These are phyloP conservation scores for Knoxia roxburghii DNA, from an alignment of 257 asterid species.

Conservation along the genomic window DNA sequence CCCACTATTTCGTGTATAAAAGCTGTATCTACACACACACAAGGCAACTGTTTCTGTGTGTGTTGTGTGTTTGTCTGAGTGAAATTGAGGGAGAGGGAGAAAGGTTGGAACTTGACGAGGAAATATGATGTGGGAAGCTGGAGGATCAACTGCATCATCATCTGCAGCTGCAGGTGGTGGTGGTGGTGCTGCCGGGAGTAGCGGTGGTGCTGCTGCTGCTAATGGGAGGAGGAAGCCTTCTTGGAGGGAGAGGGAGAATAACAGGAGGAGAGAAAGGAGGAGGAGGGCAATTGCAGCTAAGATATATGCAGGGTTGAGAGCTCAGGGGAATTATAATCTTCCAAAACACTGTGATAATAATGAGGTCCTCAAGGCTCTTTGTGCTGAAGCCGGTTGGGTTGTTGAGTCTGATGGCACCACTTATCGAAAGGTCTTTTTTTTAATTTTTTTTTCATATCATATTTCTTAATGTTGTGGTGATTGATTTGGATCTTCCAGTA, in stretches of 20 bases:
- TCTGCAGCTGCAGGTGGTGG: conserved; percentile 41
- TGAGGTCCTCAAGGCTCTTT: conserved; percentile 92
- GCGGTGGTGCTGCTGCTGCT: conserved; percentile 22
- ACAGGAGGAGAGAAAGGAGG: conserved; percentile 91
- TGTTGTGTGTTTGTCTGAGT: neutral
- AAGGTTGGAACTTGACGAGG: neutral
- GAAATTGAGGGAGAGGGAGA: neutral
- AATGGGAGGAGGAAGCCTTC: conserved; percentile 91
- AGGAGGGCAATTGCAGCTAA: conserved; percentile 95
- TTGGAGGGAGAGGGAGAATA: conserved; percentile 93
- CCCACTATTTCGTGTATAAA: conserved; percentile 1
- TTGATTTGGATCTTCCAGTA: conserved; percentile 7
- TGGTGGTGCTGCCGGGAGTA: conserved; percentile 1
- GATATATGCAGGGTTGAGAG: conserved; percentile 82
- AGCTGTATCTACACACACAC: conserved; percentile 1
- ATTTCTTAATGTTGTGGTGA: conserved; percentile 1
- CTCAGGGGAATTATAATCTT: conserved; percentile 86
- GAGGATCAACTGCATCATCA: conserved; percentile 59
- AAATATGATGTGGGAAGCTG: conserved; percentile 93
- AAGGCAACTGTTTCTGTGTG: conserved; percentile 13
- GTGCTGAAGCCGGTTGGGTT: conserved; percentile 93
- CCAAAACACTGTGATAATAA: conserved; percentile 95
- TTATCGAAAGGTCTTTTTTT: conserved; percentile 67
- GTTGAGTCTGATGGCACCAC: conserved; percentile 97
- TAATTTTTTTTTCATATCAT: neutral